Evolutionary conservation across 306 rosid genomes (phyloP).

Genomic region (Hippophae gyantsensis): DNA sequence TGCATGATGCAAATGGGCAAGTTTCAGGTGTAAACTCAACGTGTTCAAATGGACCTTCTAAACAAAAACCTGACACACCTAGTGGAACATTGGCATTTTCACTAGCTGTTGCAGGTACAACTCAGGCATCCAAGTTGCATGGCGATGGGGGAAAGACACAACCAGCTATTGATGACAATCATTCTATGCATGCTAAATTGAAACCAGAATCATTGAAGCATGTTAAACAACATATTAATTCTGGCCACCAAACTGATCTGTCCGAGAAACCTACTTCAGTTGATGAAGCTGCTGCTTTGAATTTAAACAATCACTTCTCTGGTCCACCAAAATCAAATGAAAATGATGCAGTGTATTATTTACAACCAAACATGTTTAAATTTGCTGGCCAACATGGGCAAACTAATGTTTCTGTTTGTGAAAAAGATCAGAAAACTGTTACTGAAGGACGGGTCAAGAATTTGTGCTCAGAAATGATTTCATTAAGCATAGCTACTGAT

Average conservation of each 20-base stretch:
- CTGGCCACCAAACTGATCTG: conserved; percentile 23
- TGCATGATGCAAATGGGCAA: conserved; percentile 45
- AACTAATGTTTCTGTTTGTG: conserved; percentile 29
- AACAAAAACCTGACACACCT: conserved; percentile 40
- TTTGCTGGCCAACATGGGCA: conserved; percentile 27
- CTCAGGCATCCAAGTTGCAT: conserved; percentile 28
- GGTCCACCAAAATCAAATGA: conserved; percentile 29
- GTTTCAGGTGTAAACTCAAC: conserved; percentile 29
- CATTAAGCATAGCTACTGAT: conserved; percentile 32
- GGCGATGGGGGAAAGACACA: conserved; percentile 35
- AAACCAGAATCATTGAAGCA: conserved; percentile 39
- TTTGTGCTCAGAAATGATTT: conserved; percentile 42
- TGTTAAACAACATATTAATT: conserved; percentile 32
- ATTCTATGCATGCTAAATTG: conserved; percentile 20
- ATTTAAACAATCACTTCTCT: conserved; percentile 32
- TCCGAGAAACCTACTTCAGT: conserved; percentile 30
- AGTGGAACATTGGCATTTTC: conserved; percentile 34
- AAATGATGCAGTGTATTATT: conserved; percentile 24
- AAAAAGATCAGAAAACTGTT: conserved; percentile 23
- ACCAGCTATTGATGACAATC: conserved; percentile 33
- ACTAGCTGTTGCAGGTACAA: conserved; percentile 38
- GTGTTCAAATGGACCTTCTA: conserved; percentile 46
- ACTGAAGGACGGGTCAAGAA: conserved; percentile 35
- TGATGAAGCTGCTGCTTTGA: conserved; percentile 32
- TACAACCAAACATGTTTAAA: conserved; percentile 23